Conservation (phyloP, 1,139 yeast genomes). For the Zygoascus meyerae region DNA sequence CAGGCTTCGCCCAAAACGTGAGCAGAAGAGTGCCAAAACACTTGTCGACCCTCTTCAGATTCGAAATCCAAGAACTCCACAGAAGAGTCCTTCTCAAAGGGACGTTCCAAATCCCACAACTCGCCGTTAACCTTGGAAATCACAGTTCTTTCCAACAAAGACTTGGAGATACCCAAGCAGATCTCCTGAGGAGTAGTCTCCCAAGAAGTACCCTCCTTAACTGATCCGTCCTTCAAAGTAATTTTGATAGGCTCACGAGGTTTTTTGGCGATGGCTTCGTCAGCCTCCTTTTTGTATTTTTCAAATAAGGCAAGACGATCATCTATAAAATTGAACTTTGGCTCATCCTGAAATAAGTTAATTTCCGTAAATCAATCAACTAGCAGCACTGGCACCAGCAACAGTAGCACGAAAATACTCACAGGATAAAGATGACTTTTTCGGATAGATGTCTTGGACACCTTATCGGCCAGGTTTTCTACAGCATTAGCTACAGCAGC, state of each 20-base stretch:
- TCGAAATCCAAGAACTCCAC: constrained; percentile 79
- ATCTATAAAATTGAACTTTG: constrained; percentile 77
- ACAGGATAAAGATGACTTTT: constrained; percentile 26
- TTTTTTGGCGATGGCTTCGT: constrained; percentile 61
- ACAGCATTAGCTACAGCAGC: constrained; percentile 26
- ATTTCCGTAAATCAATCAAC: not conserved
- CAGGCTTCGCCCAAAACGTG: constrained; percentile 98
- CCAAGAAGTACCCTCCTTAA: constrained; percentile 74
- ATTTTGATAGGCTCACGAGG: constrained; percentile 61
- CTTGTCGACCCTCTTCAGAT: constrained; percentile 84
- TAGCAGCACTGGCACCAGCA: not conserved
- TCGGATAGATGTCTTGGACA: constrained; percentile 46
- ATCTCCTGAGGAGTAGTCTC: constrained; percentile 88
- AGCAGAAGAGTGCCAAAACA: constrained; percentile 99
- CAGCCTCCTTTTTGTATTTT: constrained; percentile 69
- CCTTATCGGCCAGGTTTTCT: constrained; percentile 43
- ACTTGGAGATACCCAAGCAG: constrained; percentile 78
- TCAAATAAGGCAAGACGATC: constrained; percentile 77
- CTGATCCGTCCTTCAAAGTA: constrained; percentile 81
- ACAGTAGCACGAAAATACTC: constrained; percentile 12
- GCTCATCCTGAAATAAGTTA: constrained; percentile 36
- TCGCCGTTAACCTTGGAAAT: constrained; percentile 86
- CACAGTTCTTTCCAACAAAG: constrained; percentile 82
- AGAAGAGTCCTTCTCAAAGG: constrained; percentile 66
- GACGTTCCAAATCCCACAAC: constrained; percentile 95